Base-by-base conservation (phyloP, 345 rosid genomes). In the Aquilaria yunnanensis region DNA sequence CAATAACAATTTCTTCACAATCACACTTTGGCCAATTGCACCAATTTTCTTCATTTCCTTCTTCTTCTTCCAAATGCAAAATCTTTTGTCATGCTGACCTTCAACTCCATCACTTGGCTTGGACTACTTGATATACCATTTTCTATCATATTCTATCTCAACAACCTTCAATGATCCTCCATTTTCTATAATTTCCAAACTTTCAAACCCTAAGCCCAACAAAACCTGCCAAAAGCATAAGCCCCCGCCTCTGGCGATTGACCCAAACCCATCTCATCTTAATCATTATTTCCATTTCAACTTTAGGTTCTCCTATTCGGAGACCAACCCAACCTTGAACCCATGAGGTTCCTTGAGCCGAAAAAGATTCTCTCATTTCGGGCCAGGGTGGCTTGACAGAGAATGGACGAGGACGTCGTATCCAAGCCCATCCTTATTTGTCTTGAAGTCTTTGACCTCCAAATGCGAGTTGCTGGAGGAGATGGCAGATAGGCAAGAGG, bases 261-360 rank as follows among this genome's bases (percentile, higher is more conserved):
- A 66, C 58, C 16, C 10, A 62, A 63, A 56, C 48, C 51, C 70
- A 57, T 30, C 23, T 49, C 83, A 84, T 2, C 46, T 32, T 2
- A 66, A 66, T 16, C 83, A 91, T 13, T 82, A 78, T 62, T 96
- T 89, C 47, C 93, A 90, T 11, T 87, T 92, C 70, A 93, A 89
- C 70, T 92, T 89, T 70, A 73, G 82, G 51, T 79, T 87, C 73
- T 84, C 98, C 2, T 92, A 89, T 60, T 85, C 98, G 8, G 96
- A 92, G 82, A 64, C 82, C 41, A 71, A 81, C 63, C 82, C 88
- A 2, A 72, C 31, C 1, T 54, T 78, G 43, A 66, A 82, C 62
- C 96, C 96, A 32, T 84, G 87, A 47, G 93, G 96, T 53, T 92
- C 61, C 63, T 89, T 96, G 2, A 96, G 89, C 63, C 89, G 92